These are phyloP conservation scores for Verbascum thapsus DNA, from an alignment of 257 asterid genomes.

Conservation along the genomic window DNA sequence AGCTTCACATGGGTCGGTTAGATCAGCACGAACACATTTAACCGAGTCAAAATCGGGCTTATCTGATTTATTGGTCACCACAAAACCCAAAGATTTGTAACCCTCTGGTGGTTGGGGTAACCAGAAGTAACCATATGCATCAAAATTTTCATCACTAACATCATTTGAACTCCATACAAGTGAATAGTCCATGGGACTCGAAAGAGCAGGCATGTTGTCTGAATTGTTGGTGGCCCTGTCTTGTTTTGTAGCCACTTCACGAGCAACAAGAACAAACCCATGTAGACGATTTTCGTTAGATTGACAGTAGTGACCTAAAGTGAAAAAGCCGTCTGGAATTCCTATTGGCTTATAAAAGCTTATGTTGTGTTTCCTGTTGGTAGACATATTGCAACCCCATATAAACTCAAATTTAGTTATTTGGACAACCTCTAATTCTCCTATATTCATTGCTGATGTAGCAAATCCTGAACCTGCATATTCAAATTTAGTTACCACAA, in stretches of 20 bases:
- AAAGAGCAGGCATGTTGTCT: constrained; percentile 49
- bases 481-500: constrained; percentile 17
- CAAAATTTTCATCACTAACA: constrained; percentile 49
- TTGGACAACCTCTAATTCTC: constrained; percentile 76
- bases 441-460: constrained; percentile 53
- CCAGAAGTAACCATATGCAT: constrained; percentile 67
- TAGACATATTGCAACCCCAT: constrained; percentile 63
- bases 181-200: constrained; percentile 63
- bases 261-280: constrained; percentile 80
- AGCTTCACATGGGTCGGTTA: constrained; percentile 69
- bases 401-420: constrained; percentile 59
- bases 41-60: constrained; percentile 66
- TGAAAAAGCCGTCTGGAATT: constrained; percentile 68
- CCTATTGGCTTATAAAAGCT: constrained; percentile 73
- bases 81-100: constrained; percentile 73
- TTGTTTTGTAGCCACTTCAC: constrained; percentile 40
- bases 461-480: constrained; percentile 74
- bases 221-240: constrained; percentile 23
- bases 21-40: constrained; percentile 74
- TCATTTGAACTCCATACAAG: constrained; percentile 74
- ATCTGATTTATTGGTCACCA: constrained; percentile 57
- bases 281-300: constrained; percentile 67
- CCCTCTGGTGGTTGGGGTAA: constrained; percentile 76
- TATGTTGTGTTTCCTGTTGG: constrained; percentile 52
- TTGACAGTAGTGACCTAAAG: constrained; percentile 81